A percentile compares a stretch with the other conserved stretches of the same genome.
phyloP scores from a whole-genome alignment of 495 filamentous ascomycete genomes.

The Penicillium manginii region DNA sequence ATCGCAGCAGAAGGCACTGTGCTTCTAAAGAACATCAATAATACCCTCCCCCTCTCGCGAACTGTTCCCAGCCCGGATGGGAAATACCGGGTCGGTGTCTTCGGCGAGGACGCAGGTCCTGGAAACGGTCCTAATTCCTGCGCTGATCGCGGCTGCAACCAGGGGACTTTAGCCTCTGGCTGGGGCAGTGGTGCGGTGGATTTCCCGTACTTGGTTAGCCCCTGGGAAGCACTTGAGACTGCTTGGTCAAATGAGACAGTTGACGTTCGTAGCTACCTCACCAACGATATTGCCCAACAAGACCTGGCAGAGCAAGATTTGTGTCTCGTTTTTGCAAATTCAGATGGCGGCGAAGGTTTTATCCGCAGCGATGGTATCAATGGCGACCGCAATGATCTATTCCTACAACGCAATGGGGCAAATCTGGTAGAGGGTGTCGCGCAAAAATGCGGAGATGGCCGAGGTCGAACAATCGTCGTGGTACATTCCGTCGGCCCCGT shows the following conservation, averaged over 20 bases:
- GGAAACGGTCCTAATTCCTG: constrained; percentile 77
- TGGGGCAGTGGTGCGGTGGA: constrained; percentile 93
- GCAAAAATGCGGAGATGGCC: constrained; percentile 65
- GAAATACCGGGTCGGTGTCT: constrained; percentile 68
- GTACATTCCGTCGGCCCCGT: constrained; percentile 93
- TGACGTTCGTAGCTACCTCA: constrained; percentile 60
- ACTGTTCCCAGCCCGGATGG: constrained; percentile 45
- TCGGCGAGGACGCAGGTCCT: constrained; percentile 80
- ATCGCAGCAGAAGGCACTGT: constrained; percentile 86
- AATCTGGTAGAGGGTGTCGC: constrained; percentile 73
- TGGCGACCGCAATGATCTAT: constrained; percentile 84
- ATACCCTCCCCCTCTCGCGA: constrained; percentile 65
- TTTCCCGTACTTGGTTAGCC: constrained; percentile 79
- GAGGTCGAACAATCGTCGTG: constrained; percentile 76
- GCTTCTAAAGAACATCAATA: constrained; percentile 76
- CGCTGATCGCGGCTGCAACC: constrained; percentile 75
- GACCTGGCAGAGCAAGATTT: constrained; percentile 60
- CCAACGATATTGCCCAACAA: constrained; percentile 54
- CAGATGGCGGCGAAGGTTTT: constrained; percentile 69
- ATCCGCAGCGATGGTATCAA: constrained; percentile 62
- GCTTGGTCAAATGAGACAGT: constrained; percentile 64
- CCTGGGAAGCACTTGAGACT: constrained; percentile 64
- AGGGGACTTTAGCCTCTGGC: constrained; percentile 80
- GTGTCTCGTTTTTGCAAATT: constrained; percentile 66
- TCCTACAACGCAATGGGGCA: constrained; percentile 77